These are phyloP conservation scores for Pouteria glomerata DNA, from an alignment of 148 eudicot genomes.

Conservation along the genomic window DNA sequence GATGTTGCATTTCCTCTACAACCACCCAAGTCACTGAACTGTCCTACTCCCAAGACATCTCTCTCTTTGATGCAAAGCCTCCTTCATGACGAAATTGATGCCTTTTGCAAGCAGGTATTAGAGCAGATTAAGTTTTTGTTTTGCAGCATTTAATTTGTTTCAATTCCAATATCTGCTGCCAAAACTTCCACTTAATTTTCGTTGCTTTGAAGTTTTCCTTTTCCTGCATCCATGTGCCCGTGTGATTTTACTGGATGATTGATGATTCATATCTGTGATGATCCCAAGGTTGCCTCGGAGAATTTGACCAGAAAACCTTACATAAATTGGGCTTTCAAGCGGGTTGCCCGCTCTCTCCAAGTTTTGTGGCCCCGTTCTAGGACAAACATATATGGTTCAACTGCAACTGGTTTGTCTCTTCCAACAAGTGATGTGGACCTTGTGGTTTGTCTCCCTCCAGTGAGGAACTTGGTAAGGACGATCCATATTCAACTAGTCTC, in stretches of 20 bases:
- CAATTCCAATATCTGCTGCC: conserved; percentile 5
- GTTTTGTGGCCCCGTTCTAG: conserved; percentile 97
- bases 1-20: conserved; percentile 80
- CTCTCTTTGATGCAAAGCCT: conserved; percentile 59
- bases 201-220: conserved; percentile 1
- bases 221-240: neutral
- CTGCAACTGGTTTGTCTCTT: conserved; percentile 92
- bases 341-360: conserved; percentile 94
- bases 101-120: conserved; percentile 84
- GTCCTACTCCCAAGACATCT: conserved; percentile 50
- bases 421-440: conserved; percentile 99
- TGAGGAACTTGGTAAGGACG: conserved; percentile 83
- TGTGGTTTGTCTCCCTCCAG: conserved; percentile 98
- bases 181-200: neutral
- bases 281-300: conserved; percentile 75
- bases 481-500: neutral
- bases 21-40: conserved; percentile 62
- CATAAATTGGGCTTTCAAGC: conserved; percentile 92
- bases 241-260: conserved; percentile 7
- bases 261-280: conserved; percentile 12
- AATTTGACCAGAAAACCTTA: conserved; percentile 81
- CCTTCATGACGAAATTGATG: conserved; percentile 93
- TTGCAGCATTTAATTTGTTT: neutral
- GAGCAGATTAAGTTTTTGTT: neutral
- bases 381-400: conserved; percentile 89